These are phyloP conservation scores for Aspergillus carbonarius DNA, from an alignment of 2,329 filamentous ascomycete species.

Conservation along the genomic window DNA sequence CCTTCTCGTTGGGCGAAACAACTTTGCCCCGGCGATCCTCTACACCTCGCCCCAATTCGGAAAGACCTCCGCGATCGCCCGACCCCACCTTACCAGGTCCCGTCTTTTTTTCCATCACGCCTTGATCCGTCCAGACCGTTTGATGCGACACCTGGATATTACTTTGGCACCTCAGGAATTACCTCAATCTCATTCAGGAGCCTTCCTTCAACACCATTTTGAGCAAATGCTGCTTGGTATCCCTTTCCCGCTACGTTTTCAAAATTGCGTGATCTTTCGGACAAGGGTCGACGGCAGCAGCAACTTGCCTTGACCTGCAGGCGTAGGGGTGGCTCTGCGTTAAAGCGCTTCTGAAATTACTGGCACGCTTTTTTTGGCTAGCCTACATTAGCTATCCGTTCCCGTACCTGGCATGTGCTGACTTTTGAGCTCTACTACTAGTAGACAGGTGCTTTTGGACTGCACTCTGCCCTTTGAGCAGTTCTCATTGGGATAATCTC, in stretches of 20 bases:
- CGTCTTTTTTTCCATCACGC: neutral
- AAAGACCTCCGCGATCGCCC: neutral
- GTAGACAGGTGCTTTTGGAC: neutral
- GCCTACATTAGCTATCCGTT: neutral
- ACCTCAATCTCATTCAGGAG: neutral
- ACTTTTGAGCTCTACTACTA: neutral
- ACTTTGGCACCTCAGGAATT: neutral
- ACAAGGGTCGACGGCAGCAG: neutral
- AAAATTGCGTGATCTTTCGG: no score
- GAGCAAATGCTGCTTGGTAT: neutral
- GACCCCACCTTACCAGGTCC: neutral
- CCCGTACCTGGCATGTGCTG: neutral
- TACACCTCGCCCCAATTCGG: neutral
- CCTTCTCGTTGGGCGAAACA: no score
- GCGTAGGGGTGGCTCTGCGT: neutral
- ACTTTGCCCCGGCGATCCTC: neutral
- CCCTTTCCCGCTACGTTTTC: neutral
- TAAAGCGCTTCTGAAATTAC: neutral
- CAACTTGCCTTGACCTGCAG: neutral
- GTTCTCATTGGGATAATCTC: neutral
- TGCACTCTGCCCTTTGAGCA: no score
- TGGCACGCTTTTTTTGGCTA: neutral
- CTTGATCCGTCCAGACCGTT: neutral
- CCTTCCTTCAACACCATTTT: neutral
- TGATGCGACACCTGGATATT: neutral